Conservation (phyloP, 192 early-diverging fungal species). For the Coemansia furcata region DNA sequence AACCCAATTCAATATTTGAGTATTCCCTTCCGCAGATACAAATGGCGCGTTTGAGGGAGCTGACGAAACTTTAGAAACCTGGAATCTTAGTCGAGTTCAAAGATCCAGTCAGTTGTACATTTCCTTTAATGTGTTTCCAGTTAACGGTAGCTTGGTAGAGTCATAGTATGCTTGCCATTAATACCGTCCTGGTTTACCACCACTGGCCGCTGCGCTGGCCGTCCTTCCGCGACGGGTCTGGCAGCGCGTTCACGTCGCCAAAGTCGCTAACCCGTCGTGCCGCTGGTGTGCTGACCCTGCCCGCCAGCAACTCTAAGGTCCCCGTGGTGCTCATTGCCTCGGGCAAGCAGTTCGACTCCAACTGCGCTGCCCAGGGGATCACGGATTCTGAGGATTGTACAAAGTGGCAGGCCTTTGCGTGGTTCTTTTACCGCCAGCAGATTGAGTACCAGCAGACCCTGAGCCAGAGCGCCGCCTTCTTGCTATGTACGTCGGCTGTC, state of each 20-base stretch:
- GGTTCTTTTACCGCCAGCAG: conserved; percentile 54
- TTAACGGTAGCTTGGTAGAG: background rate
- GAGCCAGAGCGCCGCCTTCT: conserved; percentile 47
- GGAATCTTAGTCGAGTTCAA: no score
- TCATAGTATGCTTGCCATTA: conserved; percentile 29
- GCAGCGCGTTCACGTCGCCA: conserved; percentile 15
- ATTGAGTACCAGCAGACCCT: conserved; percentile 54
- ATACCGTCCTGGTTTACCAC: conserved; percentile 42
- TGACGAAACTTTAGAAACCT: no score
- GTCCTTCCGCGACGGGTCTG: conserved; percentile 30
- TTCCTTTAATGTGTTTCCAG: no score
- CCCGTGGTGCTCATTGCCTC: conserved; percentile 46
- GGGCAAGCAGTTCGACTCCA: conserved; percentile 41
- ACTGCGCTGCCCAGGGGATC: conserved; percentile 39
- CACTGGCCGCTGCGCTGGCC: conserved; percentile 57
- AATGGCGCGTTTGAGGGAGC: no score
- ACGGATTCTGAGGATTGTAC: conserved; percentile 35
- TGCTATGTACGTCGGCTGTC: conserved; percentile 28
- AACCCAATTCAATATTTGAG: no score
- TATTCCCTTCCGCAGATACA: no score
- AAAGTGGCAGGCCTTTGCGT: conserved; percentile 54
- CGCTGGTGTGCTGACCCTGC: background rate
- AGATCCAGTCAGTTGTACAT: no score
- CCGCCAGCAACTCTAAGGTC: conserved; percentile 22
- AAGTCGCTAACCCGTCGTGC: background rate